Evolutionary conservation across 108 stramenopile species (phyloP).

Genomic region (Nitzschia palea): DNA sequence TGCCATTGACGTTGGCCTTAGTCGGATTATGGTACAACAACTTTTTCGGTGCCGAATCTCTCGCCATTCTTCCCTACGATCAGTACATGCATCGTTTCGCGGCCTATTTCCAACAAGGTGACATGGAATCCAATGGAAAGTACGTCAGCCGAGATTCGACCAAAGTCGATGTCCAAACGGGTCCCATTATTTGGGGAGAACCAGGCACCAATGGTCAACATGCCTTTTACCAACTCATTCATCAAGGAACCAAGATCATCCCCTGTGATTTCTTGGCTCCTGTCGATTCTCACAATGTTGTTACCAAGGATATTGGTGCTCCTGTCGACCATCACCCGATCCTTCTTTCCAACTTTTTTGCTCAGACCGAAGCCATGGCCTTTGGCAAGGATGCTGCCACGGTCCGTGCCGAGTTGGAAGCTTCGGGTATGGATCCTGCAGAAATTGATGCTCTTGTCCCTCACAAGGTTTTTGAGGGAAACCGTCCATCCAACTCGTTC

Average conservation of each 20-base stretch:
- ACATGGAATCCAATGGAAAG: slow-evolving; percentile 99
- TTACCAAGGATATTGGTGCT: slow-evolving; percentile 61
- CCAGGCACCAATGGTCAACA: slow-evolving; percentile 99
- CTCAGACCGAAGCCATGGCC: slow-evolving; percentile 98
- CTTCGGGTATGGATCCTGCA: slow-evolving; percentile 59
- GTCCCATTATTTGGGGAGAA: slow-evolving; percentile 95
- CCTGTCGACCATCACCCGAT: slow-evolving; percentile 95
- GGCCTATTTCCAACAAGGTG: slow-evolving; percentile 98
- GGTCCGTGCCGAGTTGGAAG: slow-evolving; percentile 50
- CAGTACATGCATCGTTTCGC: slow-evolving; percentile 96
- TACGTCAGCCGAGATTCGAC: slow-evolving; percentile 74
- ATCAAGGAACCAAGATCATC: slow-evolving; percentile 90
- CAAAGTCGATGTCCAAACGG: slow-evolving; percentile 55
- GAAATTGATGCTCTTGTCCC: slow-evolving; percentile 78
- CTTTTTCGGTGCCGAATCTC: slow-evolving; percentile 90
- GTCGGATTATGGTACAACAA: slow-evolving; percentile 98
- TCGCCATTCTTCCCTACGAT: slow-evolving; percentile 95
- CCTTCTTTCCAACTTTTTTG: slow-evolving; percentile 98
- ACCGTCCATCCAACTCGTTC: slow-evolving; percentile 93
- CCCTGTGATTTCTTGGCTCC: slow-evolving; percentile 97
- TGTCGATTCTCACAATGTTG: slow-evolving; percentile 71
- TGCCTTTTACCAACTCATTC: slow-evolving; percentile 98
- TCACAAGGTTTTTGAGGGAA: slow-evolving; percentile 98
- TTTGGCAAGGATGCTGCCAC: slow-evolving; percentile 74
- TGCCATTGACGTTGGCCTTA: slow-evolving; percentile 94